These are phyloP conservation scores for Stephania cephalantha DNA, from an alignment of 164 flowering plant genomes.

Conservation along the genomic window DNA sequence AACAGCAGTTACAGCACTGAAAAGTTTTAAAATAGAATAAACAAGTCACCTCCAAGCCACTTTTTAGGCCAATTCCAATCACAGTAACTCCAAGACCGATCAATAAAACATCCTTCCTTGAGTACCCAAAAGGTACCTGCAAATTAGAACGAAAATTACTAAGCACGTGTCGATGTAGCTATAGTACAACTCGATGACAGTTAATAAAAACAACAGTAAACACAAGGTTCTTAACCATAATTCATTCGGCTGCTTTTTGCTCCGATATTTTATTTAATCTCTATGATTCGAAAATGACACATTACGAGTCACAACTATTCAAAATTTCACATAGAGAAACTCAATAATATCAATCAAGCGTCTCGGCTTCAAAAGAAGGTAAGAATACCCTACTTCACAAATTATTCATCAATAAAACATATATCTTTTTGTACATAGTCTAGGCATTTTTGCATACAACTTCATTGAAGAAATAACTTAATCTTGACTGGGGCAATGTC, in stretches of 20 bases:
- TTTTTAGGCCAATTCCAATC: conserved; percentile 62
- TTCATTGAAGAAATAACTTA: no score
- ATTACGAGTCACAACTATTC: neutral
- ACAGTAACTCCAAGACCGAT: conserved; percentile 78
- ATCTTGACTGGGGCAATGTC: no score
- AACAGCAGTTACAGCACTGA: no score
- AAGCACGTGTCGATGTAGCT: neutral
- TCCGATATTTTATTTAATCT: neutral
- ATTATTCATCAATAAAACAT: no score
- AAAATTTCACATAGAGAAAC: no score
- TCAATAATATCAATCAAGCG: no score
- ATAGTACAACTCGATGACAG: neutral
- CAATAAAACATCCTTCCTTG: conserved; percentile 83
- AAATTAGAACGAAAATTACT: neutral
- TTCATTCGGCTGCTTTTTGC: neutral
- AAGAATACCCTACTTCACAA: no score
- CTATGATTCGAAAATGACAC: neutral
- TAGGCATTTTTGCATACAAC: no score
- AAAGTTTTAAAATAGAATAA: neutral
- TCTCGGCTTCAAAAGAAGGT: no score
- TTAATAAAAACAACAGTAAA: neutral
- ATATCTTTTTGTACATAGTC: no score
- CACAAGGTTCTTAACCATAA: neutral
- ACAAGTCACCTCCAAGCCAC: conserved; percentile 73
- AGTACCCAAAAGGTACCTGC: conserved; percentile 77